Base-by-base conservation (phyloP, 2,329 filamentous ascomycete species). In the Xylariaceae sp. region DNA sequence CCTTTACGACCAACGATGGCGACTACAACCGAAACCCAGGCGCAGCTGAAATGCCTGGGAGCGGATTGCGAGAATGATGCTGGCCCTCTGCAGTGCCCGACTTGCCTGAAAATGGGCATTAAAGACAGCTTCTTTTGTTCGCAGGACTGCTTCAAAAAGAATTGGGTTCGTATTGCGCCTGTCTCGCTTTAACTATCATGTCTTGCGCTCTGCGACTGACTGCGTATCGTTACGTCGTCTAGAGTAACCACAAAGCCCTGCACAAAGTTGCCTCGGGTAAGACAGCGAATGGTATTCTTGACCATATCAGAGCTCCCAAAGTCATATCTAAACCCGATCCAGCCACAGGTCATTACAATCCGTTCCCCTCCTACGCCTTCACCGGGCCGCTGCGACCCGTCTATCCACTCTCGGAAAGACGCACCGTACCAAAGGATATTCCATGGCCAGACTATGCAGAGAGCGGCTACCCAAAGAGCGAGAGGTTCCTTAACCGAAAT, bases 81-180 rank as follows among this genome's bases (percentile, higher is more conserved):
- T 55, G 88, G 91, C 59, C 82, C 87, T 51, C 79, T 99, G 43
- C 93, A 98, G 75, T 99, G 95, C 76, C 95, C 95, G 52, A 98
- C 91, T 46, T 99, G 95, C 74, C 82, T 97, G 70, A 97, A 96
- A 78, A 80, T 93, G 40, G 91, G 89, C 51, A 88, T 87, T 68
- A 87, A 93, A 72, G 91, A 95, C 71, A 96, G 92, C 79, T 97
- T 87, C 78, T 99, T 98, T 79, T 99, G 95, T 80, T 92, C 92
- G 24, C 95, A 99, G 76, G 95, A 98, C 68, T 99, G 95, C 81
- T 99, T 99, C 79, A 98, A 97, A 83, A 89, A 87, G 76, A 99
- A 92, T 81, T 99, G 95, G 95, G 95, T 98, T 87, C 68, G 85
- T 67, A 62, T 21, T 47, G 23, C 41, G n/a, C 8, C 11, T 23